Percentiles rank a stretch among this genome's conserved stretches.
phyloP scores from a whole-genome alignment of 495 filamentous ascomycete species.

The Pseudevernia furfuracea region DNA sequence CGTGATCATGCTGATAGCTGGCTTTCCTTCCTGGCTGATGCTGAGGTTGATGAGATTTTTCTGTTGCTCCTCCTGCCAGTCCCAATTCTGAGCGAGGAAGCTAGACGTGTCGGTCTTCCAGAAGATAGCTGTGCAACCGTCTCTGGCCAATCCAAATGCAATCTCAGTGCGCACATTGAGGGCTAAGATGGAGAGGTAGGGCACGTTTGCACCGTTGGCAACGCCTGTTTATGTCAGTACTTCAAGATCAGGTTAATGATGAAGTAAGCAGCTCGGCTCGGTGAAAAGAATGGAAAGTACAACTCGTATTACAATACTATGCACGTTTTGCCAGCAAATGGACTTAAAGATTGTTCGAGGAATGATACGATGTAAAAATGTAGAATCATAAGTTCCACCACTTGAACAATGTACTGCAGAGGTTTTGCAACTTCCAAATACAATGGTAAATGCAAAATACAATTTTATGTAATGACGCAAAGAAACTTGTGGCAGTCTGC shows the following conservation, averaged over 20 bases:
- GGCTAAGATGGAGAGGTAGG: constrained; percentile 53
- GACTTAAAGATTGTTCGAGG: neutral
- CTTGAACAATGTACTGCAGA: too few species aligned
- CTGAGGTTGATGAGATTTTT: constrained; percentile 49
- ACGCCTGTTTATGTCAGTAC: constrained; percentile 35
- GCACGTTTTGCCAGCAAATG: neutral
- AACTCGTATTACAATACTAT: neutral
- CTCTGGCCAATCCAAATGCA: constrained; percentile 52
- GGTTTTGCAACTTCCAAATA: neutral
- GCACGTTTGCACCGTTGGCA: constrained; percentile 48
- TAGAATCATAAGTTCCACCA: too few species aligned
- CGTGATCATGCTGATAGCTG: constrained; percentile 43
- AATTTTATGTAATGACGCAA: neutral
- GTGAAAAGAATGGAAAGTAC: too few species aligned
- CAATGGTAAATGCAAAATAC: constrained; percentile 5
- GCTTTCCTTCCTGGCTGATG: constrained; percentile 42
- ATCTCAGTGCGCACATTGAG: constrained; percentile 64
- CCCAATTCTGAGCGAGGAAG: constrained; percentile 62
- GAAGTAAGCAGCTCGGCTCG: neutral
- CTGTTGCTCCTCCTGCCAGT: constrained; percentile 44
- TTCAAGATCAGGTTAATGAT: neutral
- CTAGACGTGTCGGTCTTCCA: constrained; percentile 40
- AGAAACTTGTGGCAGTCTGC: neutral
- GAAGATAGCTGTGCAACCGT: constrained; percentile 56
- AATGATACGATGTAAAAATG: neutral